Evolutionary conservation across 192 early-diverging fungal species (phyloP), one percentile per base, ranked within the genome.

Genomic region (Powellomyces hirtus): DNA sequence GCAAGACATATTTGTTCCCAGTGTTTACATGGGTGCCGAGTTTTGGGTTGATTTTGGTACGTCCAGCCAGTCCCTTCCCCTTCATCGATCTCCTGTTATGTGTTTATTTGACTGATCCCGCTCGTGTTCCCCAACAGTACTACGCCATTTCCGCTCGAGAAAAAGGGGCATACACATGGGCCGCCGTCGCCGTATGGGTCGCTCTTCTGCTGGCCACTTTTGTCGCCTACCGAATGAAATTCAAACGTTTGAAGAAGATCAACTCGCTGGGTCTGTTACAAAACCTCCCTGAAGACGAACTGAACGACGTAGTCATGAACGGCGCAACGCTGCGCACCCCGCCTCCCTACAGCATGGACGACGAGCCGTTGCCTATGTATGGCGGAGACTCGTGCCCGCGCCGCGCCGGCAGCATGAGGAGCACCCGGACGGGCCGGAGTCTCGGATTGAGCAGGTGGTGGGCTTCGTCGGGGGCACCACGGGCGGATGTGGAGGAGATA

Each of bases 291-390:
- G 51, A 16, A 38, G 65, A 67, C 13, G 65, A 67, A 58, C n/a
- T 67, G 6, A 67, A 55, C 46, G 65, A 67, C 53, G 35, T 67
- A 18, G 53, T 67, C 18, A 67, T 67, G 50, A 55, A 67, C 33
- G 65, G 65, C 26, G 52, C 42, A 11, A 22, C 24, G 22, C 44
- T 64, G 24, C 46, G 45, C n/a, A 24, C 62, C 18, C 44, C 62
- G 34, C 62, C 62, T 14, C 27, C 24, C 0, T 64, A 64, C 30
- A 24, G 26, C 26, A 13, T 20, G 13, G 22, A 20, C 13, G 62
- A 64, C 3, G 62, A 64, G 35, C 62, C 62, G 0, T 30, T 64
- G 22, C 62, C 62, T 0, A 18, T 33, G 3, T 64, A 64, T 64
- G 46, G n/a, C n/a, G n/a, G n/a, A n/a, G n/a, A n/a, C n/a, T n/a